Evolutionary conservation across 2,329 filamentous ascomycete species (phyloP).

Genomic region (Bipolaris victoriae): DNA sequence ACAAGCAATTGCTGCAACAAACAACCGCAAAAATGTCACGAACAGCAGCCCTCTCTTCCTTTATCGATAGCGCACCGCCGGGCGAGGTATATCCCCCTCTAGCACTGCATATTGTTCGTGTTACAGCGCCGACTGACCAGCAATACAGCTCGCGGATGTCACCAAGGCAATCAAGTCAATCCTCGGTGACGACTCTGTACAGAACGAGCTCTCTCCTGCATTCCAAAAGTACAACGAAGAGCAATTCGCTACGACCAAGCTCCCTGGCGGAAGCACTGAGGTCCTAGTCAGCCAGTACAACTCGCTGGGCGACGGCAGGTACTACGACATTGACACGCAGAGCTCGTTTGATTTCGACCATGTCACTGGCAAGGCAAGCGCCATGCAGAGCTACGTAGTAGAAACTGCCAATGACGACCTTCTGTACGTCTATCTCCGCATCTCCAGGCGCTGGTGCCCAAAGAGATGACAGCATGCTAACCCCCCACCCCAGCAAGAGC

Average conservation of each 20-base stretch:
- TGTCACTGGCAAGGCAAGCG: constrained; percentile 81
- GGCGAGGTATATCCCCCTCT: constrained; percentile 75
- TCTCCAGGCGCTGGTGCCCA: neutral
- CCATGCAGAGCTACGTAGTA: constrained; percentile 76
- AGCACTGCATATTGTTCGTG: neutral
- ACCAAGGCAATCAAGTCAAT: constrained; percentile 91
- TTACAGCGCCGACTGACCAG: constrained; percentile 29
- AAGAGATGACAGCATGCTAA: constrained; percentile 3
- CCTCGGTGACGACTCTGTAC: constrained; percentile 70
- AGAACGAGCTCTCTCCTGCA: constrained; percentile 77
- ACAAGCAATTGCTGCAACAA: constrained; percentile 15
- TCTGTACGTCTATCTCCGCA: constrained; percentile 64
- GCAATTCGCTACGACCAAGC: constrained; percentile 86
- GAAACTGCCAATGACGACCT: constrained; percentile 79
- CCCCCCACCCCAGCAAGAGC: constrained; percentile 67
- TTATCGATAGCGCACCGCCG: constrained; percentile 91
- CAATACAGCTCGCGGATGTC: constrained; percentile 78
- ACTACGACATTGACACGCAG: constrained; percentile 88
- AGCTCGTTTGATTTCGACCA: constrained; percentile 92
- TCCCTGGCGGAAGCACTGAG: constrained; percentile 82
- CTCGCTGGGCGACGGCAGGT: constrained; percentile 77
- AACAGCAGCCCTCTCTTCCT: constrained; percentile 65
- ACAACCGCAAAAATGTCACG: constrained; percentile 41
- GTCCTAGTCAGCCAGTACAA: constrained; percentile 87
- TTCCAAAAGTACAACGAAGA: constrained; percentile 97